A percentile compares a stretch with the other conserved stretches of the same genome.
Conservation (phyloP, 2,329 filamentous ascomycete species). For the Paecilomyces fulvus region DNA sequence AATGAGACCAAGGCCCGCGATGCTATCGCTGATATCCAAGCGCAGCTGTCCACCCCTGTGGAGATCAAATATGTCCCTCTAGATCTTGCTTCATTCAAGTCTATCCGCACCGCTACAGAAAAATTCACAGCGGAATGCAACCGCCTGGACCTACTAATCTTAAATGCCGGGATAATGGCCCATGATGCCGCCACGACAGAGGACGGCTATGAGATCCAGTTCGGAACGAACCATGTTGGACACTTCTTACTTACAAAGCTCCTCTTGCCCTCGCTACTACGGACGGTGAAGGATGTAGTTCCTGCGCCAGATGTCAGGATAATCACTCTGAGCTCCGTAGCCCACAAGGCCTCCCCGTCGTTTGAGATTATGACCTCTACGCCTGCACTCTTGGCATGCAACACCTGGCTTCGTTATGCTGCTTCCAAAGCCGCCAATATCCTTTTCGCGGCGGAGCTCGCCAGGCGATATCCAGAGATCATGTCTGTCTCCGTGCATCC, state of each 20-base stretch:
- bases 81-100: constrained; percentile 44
- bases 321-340: constrained; percentile 31
- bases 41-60: constrained; percentile 19
- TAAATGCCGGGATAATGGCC: constrained; percentile 43
- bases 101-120: constrained; percentile 37
- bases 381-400: constrained; percentile 20
- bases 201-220: constrained; percentile 36
- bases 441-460: constrained; percentile 39
- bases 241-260: constrained; percentile 38
- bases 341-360: constrained; percentile 23
- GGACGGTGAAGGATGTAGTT: constrained; percentile 19
- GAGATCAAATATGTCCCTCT: constrained; percentile 40
- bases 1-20: constrained; percentile 35
- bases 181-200: constrained; percentile 28
- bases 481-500: constrained; percentile 43
- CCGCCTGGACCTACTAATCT: constrained; percentile 38
- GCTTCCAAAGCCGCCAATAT: constrained; percentile 46
- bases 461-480: constrained; percentile 36
- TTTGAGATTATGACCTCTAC: constrained; percentile 32
- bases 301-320: constrained; percentile 25
- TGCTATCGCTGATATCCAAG: constrained; percentile 36
- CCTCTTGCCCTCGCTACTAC: constrained; percentile 32
- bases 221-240: constrained; percentile 40
- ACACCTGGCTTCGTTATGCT: constrained; percentile 41
- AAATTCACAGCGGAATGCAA: constrained; percentile 31